A percentile compares a stretch with the other conserved stretches of the same genome.
phyloP scores from a whole-genome alignment of 2,329 filamentous ascomycete genomes.

The Aspergillus sp. region DNA sequence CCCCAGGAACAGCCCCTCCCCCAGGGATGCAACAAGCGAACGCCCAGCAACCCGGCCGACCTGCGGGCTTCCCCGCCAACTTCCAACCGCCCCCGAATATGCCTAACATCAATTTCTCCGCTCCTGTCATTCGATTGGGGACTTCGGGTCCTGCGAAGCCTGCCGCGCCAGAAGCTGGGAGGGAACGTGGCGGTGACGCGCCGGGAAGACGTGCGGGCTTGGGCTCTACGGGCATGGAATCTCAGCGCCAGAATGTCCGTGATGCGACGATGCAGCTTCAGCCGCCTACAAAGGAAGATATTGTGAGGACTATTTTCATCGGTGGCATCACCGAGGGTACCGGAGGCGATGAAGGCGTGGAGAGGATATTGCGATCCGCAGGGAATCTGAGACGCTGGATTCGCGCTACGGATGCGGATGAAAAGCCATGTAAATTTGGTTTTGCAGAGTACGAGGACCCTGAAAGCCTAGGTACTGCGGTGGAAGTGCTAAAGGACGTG shows the following conservation, averaged over 20 bases:
- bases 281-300: constrained; percentile 84
- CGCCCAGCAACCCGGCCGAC: constrained; percentile 70
- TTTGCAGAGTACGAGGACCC: constrained; percentile 94
- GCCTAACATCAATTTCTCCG: constrained; percentile 97
- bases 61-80: constrained; percentile 71
- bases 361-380: constrained; percentile 71
- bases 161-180: constrained; percentile 36
- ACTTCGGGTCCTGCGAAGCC: constrained; percentile 66
- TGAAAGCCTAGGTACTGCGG: constrained; percentile 78
- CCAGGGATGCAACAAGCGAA: constrained; percentile 74
- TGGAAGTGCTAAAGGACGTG: constrained; percentile 77
- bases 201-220: constrained; percentile 51
- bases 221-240: constrained; percentile 61
- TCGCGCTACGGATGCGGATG: constrained; percentile 68
- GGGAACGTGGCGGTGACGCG: constrained; percentile 41
- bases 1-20: constrained; percentile 72
- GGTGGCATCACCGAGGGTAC: constrained; percentile 77
- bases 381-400: constrained; percentile 84
- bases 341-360: constrained; percentile 71
- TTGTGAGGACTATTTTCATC: constrained; percentile 85
- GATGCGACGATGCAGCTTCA: constrained; percentile 68
- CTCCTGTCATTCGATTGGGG: constrained; percentile 89
- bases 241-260: constrained; percentile 61
- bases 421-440: constrained; percentile 81
- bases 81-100: constrained; percentile 89